Evolutionary conservation across 495 filamentous ascomycete genomes (phyloP), one percentile per base, ranked within the genome.

Genomic region (Talaromyces borbonicus): DNA sequence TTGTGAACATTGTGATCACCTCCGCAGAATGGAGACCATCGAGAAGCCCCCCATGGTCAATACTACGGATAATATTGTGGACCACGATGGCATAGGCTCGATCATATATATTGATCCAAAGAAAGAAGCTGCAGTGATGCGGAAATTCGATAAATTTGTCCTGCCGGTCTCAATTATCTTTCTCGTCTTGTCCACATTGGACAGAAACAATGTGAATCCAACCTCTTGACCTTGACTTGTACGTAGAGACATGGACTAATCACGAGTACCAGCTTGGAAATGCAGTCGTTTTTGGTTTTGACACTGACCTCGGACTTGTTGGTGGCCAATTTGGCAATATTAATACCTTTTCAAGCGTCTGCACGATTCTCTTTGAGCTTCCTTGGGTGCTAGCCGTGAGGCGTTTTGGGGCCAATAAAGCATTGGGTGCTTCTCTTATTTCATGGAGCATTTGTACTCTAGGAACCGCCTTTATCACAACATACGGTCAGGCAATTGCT

Each of bases 401-500:
- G 26, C 41, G 41, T 14, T 43, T 43, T 30, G 41, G 41, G 18
- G 24, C 41, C 26, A 29, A 27, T 7, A 43, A 43, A 23, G 50
- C 50, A 8, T 12, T 56, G 0, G 53, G 53, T 1, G 52, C 49
- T 24, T 49, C 49, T 7, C 37, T 56, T 5, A 47, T 52, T 14
- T 22, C 49, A 37, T 56, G 53, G 53, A 47, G 47, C 32, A 50
- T 52, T 27, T 15, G 47, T 32, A 56, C 53, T 12, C 20, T 51
- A 1, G 41, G 41, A 29, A 43, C 41, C n/a, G 41, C 24, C 11
- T 43, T 43, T 18, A 43, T 43, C 14, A 24, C 29, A 15, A 43
- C n/a, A 3, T 43, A 43, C 20, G 41, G 22, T 8, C 41, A 43
- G 24, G 41, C 41, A 15, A 43, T 43, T 18, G 23, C 23, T 23